These are phyloP conservation scores for Tulasnella sp. DNA, from an alignment of 768 basidiomycete species.

Conservation along the genomic window DNA sequence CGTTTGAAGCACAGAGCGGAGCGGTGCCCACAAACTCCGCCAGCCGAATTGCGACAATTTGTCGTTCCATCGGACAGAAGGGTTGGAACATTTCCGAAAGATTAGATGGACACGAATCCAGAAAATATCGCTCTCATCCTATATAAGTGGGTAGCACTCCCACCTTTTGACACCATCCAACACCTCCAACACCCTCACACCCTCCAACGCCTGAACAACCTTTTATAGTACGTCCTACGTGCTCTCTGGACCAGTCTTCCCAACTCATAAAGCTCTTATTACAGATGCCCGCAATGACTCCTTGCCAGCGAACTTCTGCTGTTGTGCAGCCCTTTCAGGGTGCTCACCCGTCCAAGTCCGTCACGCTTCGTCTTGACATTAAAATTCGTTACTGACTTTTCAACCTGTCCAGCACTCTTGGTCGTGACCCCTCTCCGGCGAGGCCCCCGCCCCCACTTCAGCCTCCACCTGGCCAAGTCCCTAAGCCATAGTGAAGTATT, in stretches of 20 bases:
- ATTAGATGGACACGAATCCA: not conserved
- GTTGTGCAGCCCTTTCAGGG: not conserved
- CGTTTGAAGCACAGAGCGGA: too few relatives aligned
- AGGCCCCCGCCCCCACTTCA: not conserved
- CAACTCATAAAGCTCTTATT: not conserved
- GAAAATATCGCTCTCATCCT: not conserved
- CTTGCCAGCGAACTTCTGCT: not conserved
- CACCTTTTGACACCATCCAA: not conserved
- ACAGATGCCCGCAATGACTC: not conserved
- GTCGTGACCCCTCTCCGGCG: not conserved
- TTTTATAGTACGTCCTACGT: not conserved
- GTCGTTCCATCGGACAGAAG: not conserved
- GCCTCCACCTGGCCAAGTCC: not conserved
- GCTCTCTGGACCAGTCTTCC: not conserved
- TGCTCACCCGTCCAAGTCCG: not conserved
- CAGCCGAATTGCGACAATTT: not conserved
- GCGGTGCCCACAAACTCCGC: not conserved
- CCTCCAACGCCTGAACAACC: not conserved
- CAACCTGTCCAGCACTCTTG: not conserved
- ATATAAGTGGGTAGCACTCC: not conserved
- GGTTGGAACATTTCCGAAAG: not conserved
- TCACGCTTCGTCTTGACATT: not conserved
- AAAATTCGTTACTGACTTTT: not conserved
- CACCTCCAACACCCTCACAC: not conserved
- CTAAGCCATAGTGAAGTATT: not conserved